These are phyloP conservation scores for Hypoxylon sp. DNA, from an alignment of 2,329 filamentous ascomycete species.

Conservation along the genomic window DNA sequence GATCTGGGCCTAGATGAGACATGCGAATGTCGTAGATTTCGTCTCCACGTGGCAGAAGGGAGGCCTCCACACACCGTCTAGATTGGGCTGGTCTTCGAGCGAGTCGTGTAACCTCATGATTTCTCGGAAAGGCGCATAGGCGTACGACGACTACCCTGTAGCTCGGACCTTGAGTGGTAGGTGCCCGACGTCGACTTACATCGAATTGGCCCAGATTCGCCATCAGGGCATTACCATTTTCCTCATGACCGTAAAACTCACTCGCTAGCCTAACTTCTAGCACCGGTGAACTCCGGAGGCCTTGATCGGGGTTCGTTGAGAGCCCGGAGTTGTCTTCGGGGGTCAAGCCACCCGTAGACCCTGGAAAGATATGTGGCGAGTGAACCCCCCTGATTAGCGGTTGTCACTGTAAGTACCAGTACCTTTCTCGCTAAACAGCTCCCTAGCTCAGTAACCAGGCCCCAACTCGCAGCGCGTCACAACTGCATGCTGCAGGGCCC, in stretches of 20 bases:
- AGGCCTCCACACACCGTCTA: constrained; percentile 39
- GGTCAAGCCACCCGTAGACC: constrained; percentile 42
- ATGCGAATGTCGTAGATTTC: constrained; percentile 40
- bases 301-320: constrained; percentile 21
- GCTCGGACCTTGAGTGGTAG: constrained; percentile 29
- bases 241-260: not conserved
- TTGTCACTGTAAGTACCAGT: constrained; percentile 39
- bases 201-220: constrained; percentile 5
- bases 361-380: constrained; percentile 43
- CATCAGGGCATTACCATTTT: not conserved
- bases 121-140: constrained; percentile 34
- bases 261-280: constrained; percentile 9
- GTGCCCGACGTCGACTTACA: constrained; percentile 23
- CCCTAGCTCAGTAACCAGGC: constrained; percentile 18
- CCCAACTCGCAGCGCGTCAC: constrained; percentile 33
- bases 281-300: constrained; percentile 30
- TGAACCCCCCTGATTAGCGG: constrained; percentile 21
- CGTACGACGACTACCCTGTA: constrained; percentile 24
- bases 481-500: constrained; percentile 38
- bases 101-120: constrained; percentile 18
- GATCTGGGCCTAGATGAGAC: constrained; percentile 37
- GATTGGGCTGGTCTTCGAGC: constrained; percentile 30
- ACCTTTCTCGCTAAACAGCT: constrained; percentile 31
- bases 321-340: constrained; percentile 30
- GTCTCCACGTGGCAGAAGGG: constrained; percentile 37